Percentiles rank a stretch among this genome's conserved stretches.
These are phyloP conservation scores for Smittium culicis DNA, from an alignment of 371 early-diverging fungal species.

Conservation along the genomic window DNA sequence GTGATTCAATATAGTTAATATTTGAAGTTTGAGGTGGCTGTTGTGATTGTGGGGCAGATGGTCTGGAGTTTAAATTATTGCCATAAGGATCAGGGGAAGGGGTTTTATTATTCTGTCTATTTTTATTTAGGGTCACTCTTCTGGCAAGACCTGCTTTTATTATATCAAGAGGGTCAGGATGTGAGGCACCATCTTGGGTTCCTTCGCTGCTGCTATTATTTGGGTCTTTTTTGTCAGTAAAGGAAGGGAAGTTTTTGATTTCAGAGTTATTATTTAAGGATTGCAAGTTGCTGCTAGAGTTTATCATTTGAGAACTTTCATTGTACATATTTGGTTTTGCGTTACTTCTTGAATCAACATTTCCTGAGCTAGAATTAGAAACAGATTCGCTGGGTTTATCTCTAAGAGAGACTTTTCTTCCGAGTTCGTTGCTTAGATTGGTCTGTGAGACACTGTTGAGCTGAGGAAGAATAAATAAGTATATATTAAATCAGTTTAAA, in stretches of 20 bases:
- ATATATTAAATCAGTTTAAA: not conserved
- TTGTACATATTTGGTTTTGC: not conserved
- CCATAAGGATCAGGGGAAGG: constrained; percentile 6
- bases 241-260: not conserved
- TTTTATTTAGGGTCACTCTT: constrained; percentile 30
- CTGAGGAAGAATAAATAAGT: not conserved
- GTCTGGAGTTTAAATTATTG: not conserved
- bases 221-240: not conserved
- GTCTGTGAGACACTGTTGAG: not conserved
- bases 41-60: not conserved
- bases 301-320: not conserved
- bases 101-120: constrained; percentile 15
- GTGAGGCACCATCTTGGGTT: not conserved
- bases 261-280: not conserved
- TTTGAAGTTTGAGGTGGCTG: not conserved
- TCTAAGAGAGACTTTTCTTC: not conserved
- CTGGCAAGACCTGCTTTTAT: constrained; percentile 30
- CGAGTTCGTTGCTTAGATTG: not conserved
- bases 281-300: not conserved
- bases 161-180: constrained; percentile 29
- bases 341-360: constrained; percentile 8
- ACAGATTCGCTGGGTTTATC: not conserved
- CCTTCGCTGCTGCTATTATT: not conserved
- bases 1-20: not conserved
- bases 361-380: not conserved